Base-by-base conservation (phyloP, 164 flowering plant genomes). In the Piper longum region DNA sequence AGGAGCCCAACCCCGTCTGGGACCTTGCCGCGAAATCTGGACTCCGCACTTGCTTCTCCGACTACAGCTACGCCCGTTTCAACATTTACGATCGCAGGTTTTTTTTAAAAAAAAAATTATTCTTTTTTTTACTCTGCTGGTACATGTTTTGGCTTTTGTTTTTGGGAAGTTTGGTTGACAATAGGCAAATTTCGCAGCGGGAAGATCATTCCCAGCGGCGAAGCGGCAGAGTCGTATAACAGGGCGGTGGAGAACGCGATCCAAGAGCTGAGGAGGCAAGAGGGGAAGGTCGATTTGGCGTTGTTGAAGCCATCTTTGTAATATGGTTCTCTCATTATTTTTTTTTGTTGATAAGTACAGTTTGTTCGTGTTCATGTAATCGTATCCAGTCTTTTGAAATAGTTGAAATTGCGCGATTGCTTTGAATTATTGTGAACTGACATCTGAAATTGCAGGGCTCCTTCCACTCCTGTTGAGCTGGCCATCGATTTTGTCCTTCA, bases 401-500 rank as follows among this genome's bases (percentile, higher is more conserved):
- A 44, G 7, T 44, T 44, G 36, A 44, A 5, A 5, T 48, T 44
- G 56, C 14, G 18, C 14, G 14, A 16, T 13, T 19, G 39, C 3
- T 12, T 14, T 19, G 43, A 40, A 5, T 41, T 48, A 14, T 48
- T 48, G 52, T 48, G 52, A 48, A 48, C 19, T 40, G 57, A 43
- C 8, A 44, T 36, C 7, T 5, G 18, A 54, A 65, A 16, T 63
- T 11, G 45, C 70, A 91, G 98, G 19, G 5, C 65, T 26, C 91
- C 96, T 0, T 80, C 76, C 65, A 87, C 90, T 13, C 98, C 98
- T 0, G 87, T 91, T 55, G 98, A 91, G 73, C 87, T 91, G 42
- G 98, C 98, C 64, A 91, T 91, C 70, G 98, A 91, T 72, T 91
- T 88, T 75, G 79, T 91, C 18, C 93, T 91, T 8, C 98, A 91